phyloP scores from a whole-genome alignment of 176 grass and related monocot species.

The Aegilops longissima region DNA sequence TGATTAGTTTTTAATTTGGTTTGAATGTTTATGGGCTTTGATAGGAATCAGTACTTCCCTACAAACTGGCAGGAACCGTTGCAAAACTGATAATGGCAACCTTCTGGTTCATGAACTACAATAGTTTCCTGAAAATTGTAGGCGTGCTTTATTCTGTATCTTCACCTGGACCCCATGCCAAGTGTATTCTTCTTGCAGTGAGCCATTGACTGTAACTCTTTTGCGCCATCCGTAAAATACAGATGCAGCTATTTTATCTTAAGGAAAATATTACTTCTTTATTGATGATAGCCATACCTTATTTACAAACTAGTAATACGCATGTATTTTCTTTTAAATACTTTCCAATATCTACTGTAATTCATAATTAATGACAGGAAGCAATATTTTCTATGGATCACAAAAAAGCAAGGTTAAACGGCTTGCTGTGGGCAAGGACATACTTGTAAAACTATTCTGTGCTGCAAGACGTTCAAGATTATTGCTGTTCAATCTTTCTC shows the following conservation, averaged over 20 bases:
- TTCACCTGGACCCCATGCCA: neutral
- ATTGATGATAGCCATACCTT: no score
- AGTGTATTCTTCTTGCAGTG: neutral
- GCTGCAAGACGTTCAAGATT: constrained; percentile 4
- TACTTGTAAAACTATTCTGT: constrained; percentile 3
- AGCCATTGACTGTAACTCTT: no score
- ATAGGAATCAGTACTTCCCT: no score
- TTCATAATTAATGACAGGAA: neutral
- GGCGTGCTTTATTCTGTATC: neutral
- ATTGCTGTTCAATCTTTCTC: neutral
- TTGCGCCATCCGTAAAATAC: no score
- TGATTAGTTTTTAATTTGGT: neutral
- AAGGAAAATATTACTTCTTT: no score
- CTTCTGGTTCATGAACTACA: neutral
- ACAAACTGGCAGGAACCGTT: neutral
- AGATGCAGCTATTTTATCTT: no score
- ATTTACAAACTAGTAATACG: neutral
- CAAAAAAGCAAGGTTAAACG: neutral
- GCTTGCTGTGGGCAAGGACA: neutral
- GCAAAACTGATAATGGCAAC: neutral
- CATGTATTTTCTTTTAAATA: neutral
- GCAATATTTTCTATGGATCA: neutral
- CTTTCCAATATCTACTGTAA: neutral
- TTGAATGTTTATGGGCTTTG: neutral
- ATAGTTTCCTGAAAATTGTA: neutral